A percentile compares a stretch with the other conserved stretches of the same genome.
phyloP scores from a whole-genome alignment of 257 asterid genomes.

The Ligustrum vulgare region DNA sequence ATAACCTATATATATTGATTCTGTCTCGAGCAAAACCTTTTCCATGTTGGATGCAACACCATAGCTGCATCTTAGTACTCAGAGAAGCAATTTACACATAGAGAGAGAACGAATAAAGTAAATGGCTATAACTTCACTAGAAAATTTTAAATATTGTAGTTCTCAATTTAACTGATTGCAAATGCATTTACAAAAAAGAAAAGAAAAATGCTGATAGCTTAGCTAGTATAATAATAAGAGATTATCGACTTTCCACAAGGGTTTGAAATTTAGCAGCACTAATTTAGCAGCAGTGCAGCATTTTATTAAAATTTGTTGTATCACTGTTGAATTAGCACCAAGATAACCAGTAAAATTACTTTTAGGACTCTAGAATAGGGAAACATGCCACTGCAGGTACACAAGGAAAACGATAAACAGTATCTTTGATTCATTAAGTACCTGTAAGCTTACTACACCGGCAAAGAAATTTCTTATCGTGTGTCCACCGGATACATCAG shows the following conservation, averaged over 20 bases:
- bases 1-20: no score
- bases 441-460: conserved; percentile 83
- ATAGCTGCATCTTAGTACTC: neutral
- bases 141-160: neutral
- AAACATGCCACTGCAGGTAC: neutral
- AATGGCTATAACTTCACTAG: no score
- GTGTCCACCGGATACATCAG: conserved; percentile 71
- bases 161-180: neutral
- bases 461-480: conserved; percentile 52
- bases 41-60: neutral
- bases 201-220: neutral
- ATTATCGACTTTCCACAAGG: neutral
- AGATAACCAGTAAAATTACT: neutral
- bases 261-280: neutral
- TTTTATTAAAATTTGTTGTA: neutral
- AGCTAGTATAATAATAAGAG: neutral
- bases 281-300: neutral
- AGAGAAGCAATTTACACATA: neutral
- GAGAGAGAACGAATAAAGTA: neutral
- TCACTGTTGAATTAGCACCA: neutral
- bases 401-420: neutral
- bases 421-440: conserved; percentile 22
- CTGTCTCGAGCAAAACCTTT: neutral
- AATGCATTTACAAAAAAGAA: neutral
- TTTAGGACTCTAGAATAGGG: neutral